Percentiles rank a stretch among this genome's conserved stretches.
Conservation (phyloP, 108 stramenopile genomes). For the Asterionellopsis glacialis region DNA sequence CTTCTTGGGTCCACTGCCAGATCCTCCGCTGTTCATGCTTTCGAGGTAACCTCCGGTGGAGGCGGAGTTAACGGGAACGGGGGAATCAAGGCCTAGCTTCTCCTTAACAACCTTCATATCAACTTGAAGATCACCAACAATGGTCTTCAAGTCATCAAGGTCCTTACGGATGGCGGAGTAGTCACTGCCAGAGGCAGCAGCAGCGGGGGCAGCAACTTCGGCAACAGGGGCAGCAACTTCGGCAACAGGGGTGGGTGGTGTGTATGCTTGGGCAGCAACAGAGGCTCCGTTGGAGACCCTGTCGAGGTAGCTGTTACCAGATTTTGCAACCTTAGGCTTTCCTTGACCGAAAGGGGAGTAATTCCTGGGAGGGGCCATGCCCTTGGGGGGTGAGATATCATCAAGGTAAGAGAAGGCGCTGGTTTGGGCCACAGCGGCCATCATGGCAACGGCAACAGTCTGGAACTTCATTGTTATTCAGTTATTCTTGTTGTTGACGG, state of each 20-base stretch:
- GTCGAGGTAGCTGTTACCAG: not conserved
- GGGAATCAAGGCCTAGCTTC: too few species aligned
- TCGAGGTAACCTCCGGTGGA: too few species aligned
- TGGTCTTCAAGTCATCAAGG: too few species aligned
- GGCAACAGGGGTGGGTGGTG: constrained; percentile 2
- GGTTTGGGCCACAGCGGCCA: constrained; percentile 1
- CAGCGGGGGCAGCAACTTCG: constrained; percentile 3
- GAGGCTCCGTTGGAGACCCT: not conserved
- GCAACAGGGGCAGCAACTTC: constrained; percentile 5
- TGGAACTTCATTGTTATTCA: too few species aligned
- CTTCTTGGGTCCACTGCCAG: too few species aligned
- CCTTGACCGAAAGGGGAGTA: not conserved
- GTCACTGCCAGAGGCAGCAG: not conserved
- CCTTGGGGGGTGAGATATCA: not conserved
- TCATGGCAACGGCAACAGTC: constrained; percentile 3
- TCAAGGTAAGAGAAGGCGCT: not conserved
- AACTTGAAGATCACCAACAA: too few species aligned
- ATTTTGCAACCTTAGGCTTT: not conserved
- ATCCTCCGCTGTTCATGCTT: too few species aligned
- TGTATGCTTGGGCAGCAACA: not conserved
- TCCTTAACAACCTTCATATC: too few species aligned
- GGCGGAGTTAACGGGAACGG: too few species aligned
- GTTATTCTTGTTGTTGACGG: too few species aligned
- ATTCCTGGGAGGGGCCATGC: not conserved
- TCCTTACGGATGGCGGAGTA: too few species aligned